Conservation (phyloP, 2,329 filamentous ascomycete species). For the Apiospora phragmitis region DNA sequence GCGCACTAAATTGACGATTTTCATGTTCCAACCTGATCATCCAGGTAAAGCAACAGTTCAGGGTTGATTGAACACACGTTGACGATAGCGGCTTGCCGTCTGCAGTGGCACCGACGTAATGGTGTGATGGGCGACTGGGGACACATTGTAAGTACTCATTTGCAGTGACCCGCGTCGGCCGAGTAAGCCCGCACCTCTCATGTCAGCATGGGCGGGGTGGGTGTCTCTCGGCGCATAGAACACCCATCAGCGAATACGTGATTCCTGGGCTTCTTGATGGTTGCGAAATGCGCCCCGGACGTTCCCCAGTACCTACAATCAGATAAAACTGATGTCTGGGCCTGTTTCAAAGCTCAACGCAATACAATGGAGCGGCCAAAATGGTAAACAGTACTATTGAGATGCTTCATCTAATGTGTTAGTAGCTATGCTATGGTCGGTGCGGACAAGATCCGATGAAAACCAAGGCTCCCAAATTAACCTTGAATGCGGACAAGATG, state of each 20-base stretch:
- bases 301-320: background rate
- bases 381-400: background rate
- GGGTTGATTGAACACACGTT: background rate
- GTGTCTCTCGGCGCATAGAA: background rate
- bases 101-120: background rate
- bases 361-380: background rate
- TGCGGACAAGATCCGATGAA: background rate
- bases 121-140: background rate
- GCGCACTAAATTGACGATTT: background rate
- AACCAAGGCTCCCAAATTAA: background rate
- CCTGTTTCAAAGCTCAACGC: background rate
- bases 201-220: background rate
- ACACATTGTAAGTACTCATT: no score
- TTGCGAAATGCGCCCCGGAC: background rate
- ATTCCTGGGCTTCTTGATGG: background rate
- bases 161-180: background rate
- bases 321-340: background rate
- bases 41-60: no score
- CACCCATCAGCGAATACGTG: background rate
- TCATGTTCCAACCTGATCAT: background rate
- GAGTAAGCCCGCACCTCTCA: background rate
- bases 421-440: background rate
- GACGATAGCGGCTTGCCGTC: background rate
- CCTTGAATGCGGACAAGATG: slow-evolving; percentile 38
- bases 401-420: background rate